Evolutionary conservation across 331 rosid species (phyloP).

Genomic region (Acacia pycnantha): DNA sequence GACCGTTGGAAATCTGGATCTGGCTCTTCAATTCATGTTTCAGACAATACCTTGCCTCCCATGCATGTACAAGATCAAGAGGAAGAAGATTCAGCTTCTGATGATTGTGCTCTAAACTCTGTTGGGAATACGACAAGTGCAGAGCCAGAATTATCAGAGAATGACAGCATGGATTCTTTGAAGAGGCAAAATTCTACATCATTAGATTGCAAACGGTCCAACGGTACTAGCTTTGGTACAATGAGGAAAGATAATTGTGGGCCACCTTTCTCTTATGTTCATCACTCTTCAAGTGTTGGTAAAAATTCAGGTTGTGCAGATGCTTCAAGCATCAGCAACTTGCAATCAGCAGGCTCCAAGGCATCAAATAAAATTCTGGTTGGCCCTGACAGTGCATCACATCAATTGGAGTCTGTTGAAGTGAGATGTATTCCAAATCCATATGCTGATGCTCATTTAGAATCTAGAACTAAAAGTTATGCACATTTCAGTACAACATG

Average conservation of each 20-base stretch:
- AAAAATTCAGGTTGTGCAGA: conserved; percentile 33
- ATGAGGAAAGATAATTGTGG: conserved; percentile 40
- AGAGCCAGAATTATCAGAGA: conserved; percentile 40
- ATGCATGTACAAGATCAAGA: conserved; percentile 31
- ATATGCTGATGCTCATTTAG: conserved; percentile 38
- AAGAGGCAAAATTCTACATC: conserved; percentile 33
- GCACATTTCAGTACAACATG: conserved; percentile 33
- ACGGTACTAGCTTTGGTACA: conserved; percentile 16
- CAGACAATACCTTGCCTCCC: conserved; percentile 41
- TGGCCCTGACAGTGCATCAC: conserved; percentile 23
- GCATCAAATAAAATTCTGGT: conserved; percentile 41
- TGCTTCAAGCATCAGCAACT: conserved; percentile 40
- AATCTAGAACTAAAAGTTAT: conserved; percentile 39
- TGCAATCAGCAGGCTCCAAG: conserved; percentile 35
- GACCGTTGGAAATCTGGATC: conserved; percentile 37
- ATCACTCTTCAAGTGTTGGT: conserved; percentile 25
- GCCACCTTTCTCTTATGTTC: conserved; percentile 32
- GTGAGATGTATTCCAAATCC: conserved; percentile 24
- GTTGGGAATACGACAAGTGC: conserved; percentile 26
- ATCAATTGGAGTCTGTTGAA: conserved; percentile 37
- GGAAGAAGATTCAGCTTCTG: conserved; percentile 28
- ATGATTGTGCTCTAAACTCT: conserved; percentile 33
- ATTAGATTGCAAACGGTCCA: conserved; percentile 33
- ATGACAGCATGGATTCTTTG: conserved; percentile 26
- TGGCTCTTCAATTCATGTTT: conserved; percentile 42